These are phyloP conservation scores for Cercospora zeae-maydis DNA, from an alignment of 2,329 filamentous ascomycete species.

Conservation along the genomic window DNA sequence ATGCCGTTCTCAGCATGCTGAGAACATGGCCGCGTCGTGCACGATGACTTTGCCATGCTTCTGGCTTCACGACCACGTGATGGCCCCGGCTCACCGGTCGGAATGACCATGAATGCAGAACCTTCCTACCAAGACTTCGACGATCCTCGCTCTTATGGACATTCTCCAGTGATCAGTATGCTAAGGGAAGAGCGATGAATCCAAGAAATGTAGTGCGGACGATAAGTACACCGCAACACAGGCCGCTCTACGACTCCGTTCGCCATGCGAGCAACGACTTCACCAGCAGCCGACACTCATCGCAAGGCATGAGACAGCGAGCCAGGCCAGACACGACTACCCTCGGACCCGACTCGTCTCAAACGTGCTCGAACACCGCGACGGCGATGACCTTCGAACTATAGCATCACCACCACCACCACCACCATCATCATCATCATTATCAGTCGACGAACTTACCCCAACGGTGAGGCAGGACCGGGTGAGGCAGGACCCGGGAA, in stretches of 20 bases:
- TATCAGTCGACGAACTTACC: not conserved
- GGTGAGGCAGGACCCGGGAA: not conserved
- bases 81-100: not conserved
- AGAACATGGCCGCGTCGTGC: not conserved
- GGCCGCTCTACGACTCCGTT: not conserved
- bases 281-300: not conserved
- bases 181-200: not conserved
- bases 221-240: not conserved
- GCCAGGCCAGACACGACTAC: not conserved
- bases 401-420: too few species aligned
- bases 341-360: not conserved
- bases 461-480: not conserved
- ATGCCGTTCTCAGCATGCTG: not conserved
- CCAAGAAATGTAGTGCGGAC: not conserved
- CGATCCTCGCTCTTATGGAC: not conserved
- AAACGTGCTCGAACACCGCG: not conserved
- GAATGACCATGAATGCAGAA: not conserved
- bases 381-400: not conserved
- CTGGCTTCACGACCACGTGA: not conserved
- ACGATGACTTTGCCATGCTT: not conserved
- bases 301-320: not conserved
- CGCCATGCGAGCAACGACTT: not conserved
- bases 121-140: not conserved
- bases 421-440: too few species aligned
- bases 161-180: not conserved